These are phyloP conservation scores for Peronosclerospora sorghi DNA, from an alignment of 352 stramenopile species.

Conservation along the genomic window DNA sequence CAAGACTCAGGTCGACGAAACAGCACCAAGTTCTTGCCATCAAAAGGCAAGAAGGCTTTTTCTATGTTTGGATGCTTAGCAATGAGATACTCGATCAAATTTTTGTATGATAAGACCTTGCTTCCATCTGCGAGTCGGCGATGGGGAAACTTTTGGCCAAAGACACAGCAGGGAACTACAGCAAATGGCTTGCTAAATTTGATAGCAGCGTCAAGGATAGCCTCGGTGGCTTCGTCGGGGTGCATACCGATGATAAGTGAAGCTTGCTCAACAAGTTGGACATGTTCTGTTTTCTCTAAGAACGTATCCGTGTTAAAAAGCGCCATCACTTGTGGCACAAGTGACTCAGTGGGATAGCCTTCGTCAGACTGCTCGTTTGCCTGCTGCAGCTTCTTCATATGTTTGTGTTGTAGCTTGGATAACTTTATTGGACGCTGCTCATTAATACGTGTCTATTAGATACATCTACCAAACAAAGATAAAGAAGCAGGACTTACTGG, in stretches of 20 bases:
- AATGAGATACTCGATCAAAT: constrained; percentile 68
- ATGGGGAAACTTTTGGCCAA: constrained; percentile 84
- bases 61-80: constrained; percentile 58
- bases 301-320: constrained; percentile 58
- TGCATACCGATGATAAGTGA: constrained; percentile 90
- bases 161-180: constrained; percentile 95
- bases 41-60: constrained; percentile 56
- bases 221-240: constrained; percentile 91
- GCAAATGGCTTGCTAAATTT: constrained; percentile 88
- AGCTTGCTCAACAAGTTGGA: constrained; percentile 47
- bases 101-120: constrained; percentile 65
- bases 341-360: constrained; percentile 13
- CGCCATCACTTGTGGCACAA: constrained; percentile 51
- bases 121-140: constrained; percentile 30
- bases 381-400: constrained; percentile 51
- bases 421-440: constrained; percentile 59
- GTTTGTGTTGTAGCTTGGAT: constrained; percentile 57
- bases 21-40: constrained; percentile 80
- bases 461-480: neutral
- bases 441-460: neutral
- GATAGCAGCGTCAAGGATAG: constrained; percentile 89
- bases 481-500: constrained; percentile 31
- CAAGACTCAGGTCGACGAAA: constrained; percentile 22
- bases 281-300: constrained; percentile 32
- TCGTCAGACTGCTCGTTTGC: constrained; percentile 11